Percentiles rank a stretch among this genome's conserved stretches.
These are phyloP conservation scores for Aphanomyces invadans DNA, from an alignment of 352 stramenopile genomes.

Conservation along the genomic window DNA sequence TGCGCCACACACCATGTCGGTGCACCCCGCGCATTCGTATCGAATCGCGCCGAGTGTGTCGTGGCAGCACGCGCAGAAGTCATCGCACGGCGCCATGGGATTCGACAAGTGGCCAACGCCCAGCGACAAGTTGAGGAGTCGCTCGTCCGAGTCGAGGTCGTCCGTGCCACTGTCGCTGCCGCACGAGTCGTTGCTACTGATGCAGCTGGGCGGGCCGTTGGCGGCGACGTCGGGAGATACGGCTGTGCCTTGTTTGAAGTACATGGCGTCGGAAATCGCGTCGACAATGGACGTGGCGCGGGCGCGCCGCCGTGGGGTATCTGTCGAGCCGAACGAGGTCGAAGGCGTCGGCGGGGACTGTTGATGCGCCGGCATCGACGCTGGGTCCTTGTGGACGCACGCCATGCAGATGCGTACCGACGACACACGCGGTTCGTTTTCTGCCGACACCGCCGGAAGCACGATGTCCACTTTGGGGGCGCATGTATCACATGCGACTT, in stretches of 20 bases:
- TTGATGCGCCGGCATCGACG: too few species aligned
- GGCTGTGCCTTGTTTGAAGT: conserved; percentile 14
- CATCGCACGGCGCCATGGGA: not conserved
- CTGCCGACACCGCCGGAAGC: conserved; percentile 46
- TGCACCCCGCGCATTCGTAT: conserved; percentile 18
- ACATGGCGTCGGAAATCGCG: conserved; percentile 23
- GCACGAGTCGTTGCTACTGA: not conserved
- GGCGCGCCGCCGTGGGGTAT: not conserved
- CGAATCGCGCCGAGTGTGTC: conserved; percentile 17
- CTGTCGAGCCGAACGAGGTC: too few species aligned
- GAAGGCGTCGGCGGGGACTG: too few species aligned
- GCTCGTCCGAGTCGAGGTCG: not conserved
- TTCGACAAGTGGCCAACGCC: not conserved
- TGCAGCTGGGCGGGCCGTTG: not conserved
- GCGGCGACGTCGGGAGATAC: not conserved
- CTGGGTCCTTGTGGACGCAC: conserved; percentile 46
- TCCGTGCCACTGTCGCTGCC: not conserved
- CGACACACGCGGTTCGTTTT: conserved; percentile 28
- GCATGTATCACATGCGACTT: conserved; percentile 70
- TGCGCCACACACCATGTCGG: conserved; percentile 2
- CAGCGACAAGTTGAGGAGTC: conserved; percentile 4
- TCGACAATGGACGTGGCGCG: conserved; percentile 2
- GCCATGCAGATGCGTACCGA: conserved; percentile 60
- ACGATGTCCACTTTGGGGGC: conserved; percentile 75
- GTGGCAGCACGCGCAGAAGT: conserved; percentile 13